Conservation (phyloP, 441 rosid species). For the Euphorbia schlechtendalii region DNA sequence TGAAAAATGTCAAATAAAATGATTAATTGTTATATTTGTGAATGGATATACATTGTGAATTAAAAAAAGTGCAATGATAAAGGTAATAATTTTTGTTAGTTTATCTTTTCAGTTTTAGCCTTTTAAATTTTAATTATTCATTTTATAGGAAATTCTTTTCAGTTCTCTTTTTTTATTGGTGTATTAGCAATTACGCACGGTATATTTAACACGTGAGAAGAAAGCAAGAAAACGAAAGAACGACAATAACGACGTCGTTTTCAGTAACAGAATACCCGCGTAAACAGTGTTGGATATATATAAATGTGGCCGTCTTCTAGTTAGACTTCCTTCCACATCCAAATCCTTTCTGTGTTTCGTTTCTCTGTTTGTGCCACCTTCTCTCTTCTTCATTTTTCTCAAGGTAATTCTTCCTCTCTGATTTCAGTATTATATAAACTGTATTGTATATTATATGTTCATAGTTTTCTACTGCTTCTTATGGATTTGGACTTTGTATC, state of each 20-base stretch:
- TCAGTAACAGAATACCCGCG: slow-evolving; percentile 5
- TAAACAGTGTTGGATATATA: not conserved
- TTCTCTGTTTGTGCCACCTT: not conserved
- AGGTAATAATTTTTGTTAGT: no score
- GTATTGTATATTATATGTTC: not conserved
- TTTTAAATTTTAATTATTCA: no score
- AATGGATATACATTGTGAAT: no score
- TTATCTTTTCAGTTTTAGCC: no score
- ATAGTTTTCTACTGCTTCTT: not conserved
- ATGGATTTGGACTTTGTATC: not conserved
- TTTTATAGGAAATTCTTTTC: no score
- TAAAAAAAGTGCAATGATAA: no score
- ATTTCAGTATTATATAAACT: no score
- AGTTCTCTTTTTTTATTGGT: no score
- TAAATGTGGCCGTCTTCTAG: not conserved
- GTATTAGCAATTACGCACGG: not conserved
- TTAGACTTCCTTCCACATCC: not conserved
- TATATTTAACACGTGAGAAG: not conserved
- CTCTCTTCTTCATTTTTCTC: not conserved
- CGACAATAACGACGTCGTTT: slow-evolving; percentile 4
- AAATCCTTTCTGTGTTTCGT: not conserved
- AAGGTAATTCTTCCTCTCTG: not conserved
- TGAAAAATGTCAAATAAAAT: no score
- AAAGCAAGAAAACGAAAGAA: not conserved
- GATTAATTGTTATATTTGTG: no score